Conservation (phyloP, 116 monocot genomes). For the Iris pallida region DNA sequence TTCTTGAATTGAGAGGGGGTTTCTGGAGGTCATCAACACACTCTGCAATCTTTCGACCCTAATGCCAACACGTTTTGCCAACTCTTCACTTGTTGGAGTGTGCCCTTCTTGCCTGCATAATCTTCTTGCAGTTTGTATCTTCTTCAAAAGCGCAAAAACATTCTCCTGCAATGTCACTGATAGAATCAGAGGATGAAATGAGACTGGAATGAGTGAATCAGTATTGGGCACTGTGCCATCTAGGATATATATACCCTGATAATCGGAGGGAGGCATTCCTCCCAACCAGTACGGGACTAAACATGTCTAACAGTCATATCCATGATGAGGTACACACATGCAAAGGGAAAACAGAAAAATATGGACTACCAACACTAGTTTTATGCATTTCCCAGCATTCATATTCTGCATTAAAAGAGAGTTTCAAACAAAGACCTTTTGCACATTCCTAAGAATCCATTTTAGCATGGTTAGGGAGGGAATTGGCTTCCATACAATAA, state of each 20-base stretch:
- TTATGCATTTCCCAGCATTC: not conserved
- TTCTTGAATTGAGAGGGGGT: constrained; percentile 66
- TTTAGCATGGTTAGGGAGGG: too few relatives aligned
- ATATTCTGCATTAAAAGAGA: not conserved
- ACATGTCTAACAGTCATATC: too few relatives aligned
- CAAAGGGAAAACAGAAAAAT: too few relatives aligned
- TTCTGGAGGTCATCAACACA: constrained; percentile 43
- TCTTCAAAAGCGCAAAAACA: constrained; percentile 65
- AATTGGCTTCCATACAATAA: too few relatives aligned
- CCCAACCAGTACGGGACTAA: too few relatives aligned
- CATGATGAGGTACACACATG: too few relatives aligned
- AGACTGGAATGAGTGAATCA: not conserved
- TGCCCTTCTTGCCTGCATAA: constrained; percentile 55
- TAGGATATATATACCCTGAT: too few relatives aligned
- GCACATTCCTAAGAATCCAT: too few relatives aligned
- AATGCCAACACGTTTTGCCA: constrained; percentile 66
- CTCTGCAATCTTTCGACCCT: constrained; percentile 44
- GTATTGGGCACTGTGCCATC: too few relatives aligned
- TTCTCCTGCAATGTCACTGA: constrained; percentile 43
- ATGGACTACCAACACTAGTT: too few relatives aligned
- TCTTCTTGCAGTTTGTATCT: constrained; percentile 43
- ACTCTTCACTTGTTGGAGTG: constrained; percentile 56
- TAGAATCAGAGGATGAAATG: not conserved
- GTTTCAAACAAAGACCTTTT: not conserved
- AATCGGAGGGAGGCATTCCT: too few relatives aligned